Base-by-base conservation (phyloP, 2,329 filamentous ascomycete species). In the Paecilomyces sp. region DNA sequence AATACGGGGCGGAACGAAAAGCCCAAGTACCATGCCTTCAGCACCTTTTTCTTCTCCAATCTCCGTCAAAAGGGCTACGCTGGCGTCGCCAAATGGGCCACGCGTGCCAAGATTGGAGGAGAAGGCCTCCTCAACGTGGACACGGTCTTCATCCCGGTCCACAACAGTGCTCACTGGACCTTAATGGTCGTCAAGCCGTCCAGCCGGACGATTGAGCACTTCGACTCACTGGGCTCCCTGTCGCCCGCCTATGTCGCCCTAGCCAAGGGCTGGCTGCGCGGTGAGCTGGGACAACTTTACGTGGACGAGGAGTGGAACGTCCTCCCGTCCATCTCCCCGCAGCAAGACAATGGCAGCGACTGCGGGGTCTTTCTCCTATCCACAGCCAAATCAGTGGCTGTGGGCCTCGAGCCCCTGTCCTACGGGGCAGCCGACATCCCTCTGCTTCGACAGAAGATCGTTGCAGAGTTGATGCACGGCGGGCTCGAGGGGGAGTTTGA, bases 341-440 rank as follows among this genome's bases (percentile, higher is more conserved):
- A 72, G 59, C 79, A 82, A 61, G 65, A 76, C 59, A 82, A 82
- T 61, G 73, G 74, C 30, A 76, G 73, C 57, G 79, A 82, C 60
- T 82, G 79, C 60, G 79, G 79, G n/a, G 79, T 80, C 2, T 82
- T 81, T 62, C 71, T 79, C 22, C 68, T 80, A 22, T 79, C 78
- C 9, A 80, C 76, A 3, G 79, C 79, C 55, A 80, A 80, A 62
- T 74, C 79, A 59, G 71, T 80, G 56, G 73, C 76, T 56, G 65
- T 80, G 30, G 75, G 74, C 15, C 66, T 79, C 30, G 76, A 79
- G 56, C 77, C 77, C 2, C 72, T 75, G 57, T 71, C 70, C 2
- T 79, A 79, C 62, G 70, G 72, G 12, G 70, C 77, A 4, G 58
- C 57, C 4, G 72, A 80, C 58, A 79, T 79, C 41, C 64, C 66